These are phyloP conservation scores for Calamus simplicifolius DNA, from an alignment of 176 grass and related monocot genomes.

Conservation along the genomic window DNA sequence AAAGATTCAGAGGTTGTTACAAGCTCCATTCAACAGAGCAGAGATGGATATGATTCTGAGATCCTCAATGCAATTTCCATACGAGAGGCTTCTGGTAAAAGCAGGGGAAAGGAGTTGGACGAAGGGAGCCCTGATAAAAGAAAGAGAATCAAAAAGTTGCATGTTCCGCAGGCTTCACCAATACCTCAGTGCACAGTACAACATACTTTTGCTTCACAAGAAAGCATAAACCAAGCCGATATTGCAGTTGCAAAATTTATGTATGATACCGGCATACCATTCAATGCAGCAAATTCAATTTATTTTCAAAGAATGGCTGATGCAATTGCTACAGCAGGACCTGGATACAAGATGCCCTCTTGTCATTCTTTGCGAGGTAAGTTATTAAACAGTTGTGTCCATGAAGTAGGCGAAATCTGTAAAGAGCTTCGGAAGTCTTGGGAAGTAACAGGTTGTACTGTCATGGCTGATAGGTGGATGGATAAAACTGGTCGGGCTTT, in stretches of 20 bases:
- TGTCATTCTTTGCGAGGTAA: conserved; percentile 3
- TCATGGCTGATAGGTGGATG: conserved; percentile 12
- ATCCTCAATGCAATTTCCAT: conserved; percentile 5
- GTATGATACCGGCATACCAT: conserved; percentile 6
- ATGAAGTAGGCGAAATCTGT: conserved; percentile 12
- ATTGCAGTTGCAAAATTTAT: conserved; percentile 13
- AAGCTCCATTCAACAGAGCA: conserved; percentile 3
- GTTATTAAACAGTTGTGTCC: conserved; percentile 5
- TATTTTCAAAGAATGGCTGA: conserved; percentile 18
- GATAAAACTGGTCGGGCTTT: conserved; percentile 4
- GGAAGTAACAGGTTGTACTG: conserved; percentile 14
- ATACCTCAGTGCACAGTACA: neutral
- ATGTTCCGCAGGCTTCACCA: neutral
- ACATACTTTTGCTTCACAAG: conserved; percentile 10
- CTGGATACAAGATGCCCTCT: conserved; percentile 14
- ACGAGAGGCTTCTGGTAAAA: conserved; percentile 10
- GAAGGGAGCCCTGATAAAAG: conserved; percentile 10
- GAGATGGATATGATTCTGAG: conserved; percentile 14
- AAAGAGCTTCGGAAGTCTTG: conserved; percentile 17
- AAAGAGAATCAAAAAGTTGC: conserved; percentile 3
- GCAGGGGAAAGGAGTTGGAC: conserved; percentile 8
- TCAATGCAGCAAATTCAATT: conserved; percentile 6
- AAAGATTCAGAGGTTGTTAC: conserved; percentile 6
- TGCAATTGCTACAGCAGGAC: conserved; percentile 13
- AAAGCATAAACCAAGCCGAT: conserved; percentile 17